Base-by-base conservation (phyloP, 345 rosid species). In the Aquilaria malaccensis region DNA sequence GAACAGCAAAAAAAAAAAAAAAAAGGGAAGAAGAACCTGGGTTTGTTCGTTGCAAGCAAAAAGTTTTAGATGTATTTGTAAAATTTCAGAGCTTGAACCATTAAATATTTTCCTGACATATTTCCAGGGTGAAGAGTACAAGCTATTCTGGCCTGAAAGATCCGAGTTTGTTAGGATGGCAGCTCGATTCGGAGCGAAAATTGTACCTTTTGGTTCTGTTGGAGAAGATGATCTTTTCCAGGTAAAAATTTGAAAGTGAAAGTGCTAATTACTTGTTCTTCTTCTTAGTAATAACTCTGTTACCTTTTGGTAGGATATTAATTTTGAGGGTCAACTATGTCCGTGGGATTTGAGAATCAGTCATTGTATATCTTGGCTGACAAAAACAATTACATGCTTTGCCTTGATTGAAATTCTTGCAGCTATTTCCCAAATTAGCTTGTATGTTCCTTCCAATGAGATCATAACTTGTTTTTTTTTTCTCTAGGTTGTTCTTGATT, bases 131-230 rank as follows among this genome's bases (percentile, higher is more conserved):
- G 97, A 89, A 79, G 83, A 79, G 59, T 83, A 89, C 64, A 85
- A 83, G 77, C 65, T 85, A 57, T 60, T 85, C 66, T 89, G 95
- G 97, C 97, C 95, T 11, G 82, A 89, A 48, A 84, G 74, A 22
- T 69, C 79, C 12, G 97, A 87, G 70, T 87, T 89, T 72, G 86
- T 87, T 43, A 89, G 92, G 69, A 84, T 79, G 74, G 97, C 97
- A 46, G 85, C 97, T 22, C 80, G 74, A 67, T 87, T 89, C 66
- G 91, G 88, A 54, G 92, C 95, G 63, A 89, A 81, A 55, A 89
- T 87, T 33, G 74, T 89, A 29, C 97, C 95, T 56, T 87, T 86
- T 55, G 85, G 86, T 49, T 70, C 75, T 2, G 81, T 89, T 50
- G 95, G 97, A 70, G 97, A 86, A 74, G 97, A 89, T 67, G 97